These are phyloP conservation scores for Pyrenochaeta sp. DNA, from an alignment of 2,329 filamentous ascomycete genomes.

Conservation along the genomic window DNA sequence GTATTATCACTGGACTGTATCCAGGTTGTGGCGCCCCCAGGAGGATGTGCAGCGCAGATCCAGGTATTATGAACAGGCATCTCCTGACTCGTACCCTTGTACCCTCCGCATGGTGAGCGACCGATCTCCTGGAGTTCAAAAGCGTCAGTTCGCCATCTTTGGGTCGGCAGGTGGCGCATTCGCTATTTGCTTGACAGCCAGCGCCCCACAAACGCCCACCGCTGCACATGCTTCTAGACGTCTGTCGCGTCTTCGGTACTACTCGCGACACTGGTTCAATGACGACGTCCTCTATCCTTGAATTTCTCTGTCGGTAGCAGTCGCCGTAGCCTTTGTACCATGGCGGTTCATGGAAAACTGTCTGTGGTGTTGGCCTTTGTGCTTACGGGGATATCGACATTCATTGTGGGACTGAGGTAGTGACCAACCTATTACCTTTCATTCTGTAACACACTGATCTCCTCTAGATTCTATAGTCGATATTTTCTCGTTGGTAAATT, in stretches of 20 bases:
- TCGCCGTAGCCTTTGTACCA: neutral
- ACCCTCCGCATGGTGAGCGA: constrained; percentile 2
- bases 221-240: constrained; percentile 6
- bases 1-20: neutral
- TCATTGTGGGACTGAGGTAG: constrained; percentile 39
- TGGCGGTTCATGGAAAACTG: constrained; percentile 33
- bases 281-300: neutral
- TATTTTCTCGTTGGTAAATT: constrained; percentile 36
- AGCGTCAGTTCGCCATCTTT: constrained; percentile 10
- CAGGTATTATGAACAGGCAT: constrained; percentile 4
- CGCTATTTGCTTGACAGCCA: constrained; percentile 12
- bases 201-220: constrained; percentile 1
- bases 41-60: constrained; percentile 2
- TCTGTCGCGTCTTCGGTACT: constrained; percentile 4
- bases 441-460: constrained; percentile 7
- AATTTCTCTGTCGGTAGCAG: neutral
- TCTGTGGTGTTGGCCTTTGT: constrained; percentile 32
- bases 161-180: constrained; percentile 1
- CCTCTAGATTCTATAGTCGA: constrained; percentile 38
- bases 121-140: constrained; percentile 6
- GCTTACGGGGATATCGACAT: constrained; percentile 37
- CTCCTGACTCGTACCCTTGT: constrained; percentile 27
- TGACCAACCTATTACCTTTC: neutral
- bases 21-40: neutral
- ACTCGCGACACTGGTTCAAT: neutral